Conservation (phyloP, 495 filamentous ascomycete species). For the Letharia lupina region DNA sequence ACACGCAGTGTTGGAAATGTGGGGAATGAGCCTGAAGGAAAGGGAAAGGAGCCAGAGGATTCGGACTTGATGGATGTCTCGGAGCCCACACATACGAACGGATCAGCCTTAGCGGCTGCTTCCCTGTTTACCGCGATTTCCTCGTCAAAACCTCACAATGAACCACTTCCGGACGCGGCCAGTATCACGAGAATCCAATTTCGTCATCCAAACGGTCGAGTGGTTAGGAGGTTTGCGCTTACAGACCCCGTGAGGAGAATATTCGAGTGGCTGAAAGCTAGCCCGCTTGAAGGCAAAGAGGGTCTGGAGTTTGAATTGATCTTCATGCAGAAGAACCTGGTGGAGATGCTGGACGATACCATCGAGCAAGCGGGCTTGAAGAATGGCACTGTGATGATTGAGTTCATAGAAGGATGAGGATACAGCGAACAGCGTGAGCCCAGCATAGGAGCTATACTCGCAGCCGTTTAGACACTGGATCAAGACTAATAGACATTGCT, state of each 20-base stretch:
- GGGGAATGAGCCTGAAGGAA: constrained; percentile 44
- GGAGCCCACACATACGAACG: constrained; percentile 25
- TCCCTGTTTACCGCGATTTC: constrained; percentile 61
- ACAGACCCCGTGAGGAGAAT: constrained; percentile 72
- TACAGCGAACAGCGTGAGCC: constrained; percentile 2
- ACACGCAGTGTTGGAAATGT: constrained; percentile 53
- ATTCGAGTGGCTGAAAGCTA: constrained; percentile 94
- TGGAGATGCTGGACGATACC: constrained; percentile 59
- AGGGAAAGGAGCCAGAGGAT: constrained; percentile 45
- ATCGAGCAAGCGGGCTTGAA: constrained; percentile 80
- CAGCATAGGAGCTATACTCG: background rate
- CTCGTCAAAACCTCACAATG: constrained; percentile 60
- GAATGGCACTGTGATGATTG: constrained; percentile 88
- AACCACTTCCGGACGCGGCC: constrained; percentile 60
- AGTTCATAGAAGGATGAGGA: constrained; percentile 57
- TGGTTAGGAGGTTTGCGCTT: constrained; percentile 74
- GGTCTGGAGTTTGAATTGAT: constrained; percentile 79
- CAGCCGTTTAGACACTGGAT: background rate
- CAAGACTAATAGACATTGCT: background rate
- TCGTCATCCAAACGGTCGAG: constrained; percentile 66
- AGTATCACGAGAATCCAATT: constrained; percentile 86
- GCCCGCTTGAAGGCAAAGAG: constrained; percentile 62
- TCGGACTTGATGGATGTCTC: constrained; percentile 30
- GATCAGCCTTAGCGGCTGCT: constrained; percentile 15
- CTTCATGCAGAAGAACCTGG: constrained; percentile 69